Percentiles rank a stretch among this genome's conserved stretches.
Conservation (phyloP, 257 asterid genomes). For the Solanum corneliomulleri region DNA sequence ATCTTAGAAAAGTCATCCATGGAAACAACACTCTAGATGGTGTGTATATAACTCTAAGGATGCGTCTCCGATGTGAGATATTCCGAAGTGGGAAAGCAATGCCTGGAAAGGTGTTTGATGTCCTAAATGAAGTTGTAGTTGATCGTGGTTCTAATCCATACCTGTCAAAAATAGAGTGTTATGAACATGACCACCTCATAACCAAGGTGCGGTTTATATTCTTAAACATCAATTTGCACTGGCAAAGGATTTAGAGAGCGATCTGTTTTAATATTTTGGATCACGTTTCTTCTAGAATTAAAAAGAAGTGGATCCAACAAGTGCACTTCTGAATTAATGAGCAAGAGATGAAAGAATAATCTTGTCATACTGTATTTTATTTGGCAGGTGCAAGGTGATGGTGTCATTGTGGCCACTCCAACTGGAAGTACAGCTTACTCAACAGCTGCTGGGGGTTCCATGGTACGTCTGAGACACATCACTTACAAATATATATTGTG, state of each 20-base stretch:
- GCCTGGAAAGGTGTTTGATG: slow-evolving; percentile 91
- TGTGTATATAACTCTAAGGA: slow-evolving; percentile 87
- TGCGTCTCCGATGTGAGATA: slow-evolving; percentile 96
- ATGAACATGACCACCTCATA: slow-evolving; percentile 93
- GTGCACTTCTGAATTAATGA: not conserved
- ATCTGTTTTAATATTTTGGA: not conserved
- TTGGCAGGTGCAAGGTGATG: slow-evolving; percentile 95
- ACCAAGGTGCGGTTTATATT: slow-evolving; percentile 53
- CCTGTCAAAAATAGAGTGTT: slow-evolving; percentile 91
- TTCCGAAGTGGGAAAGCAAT: slow-evolving; percentile 82
- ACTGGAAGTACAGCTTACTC: slow-evolving; percentile 99
- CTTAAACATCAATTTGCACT: not conserved
- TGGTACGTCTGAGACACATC: slow-evolving; percentile 30
- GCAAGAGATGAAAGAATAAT: not conserved
- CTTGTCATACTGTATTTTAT: not conserved
- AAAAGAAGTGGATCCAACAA: not conserved
- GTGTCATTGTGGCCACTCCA: slow-evolving; percentile 98
- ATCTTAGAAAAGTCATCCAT: slow-evolving; percentile 77
- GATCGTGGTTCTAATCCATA: slow-evolving; percentile 99
- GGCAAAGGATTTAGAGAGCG: not conserved
- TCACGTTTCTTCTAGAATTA: not conserved
- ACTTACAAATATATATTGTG: not conserved
- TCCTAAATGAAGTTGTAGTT: slow-evolving; percentile 86
- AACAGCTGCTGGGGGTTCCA: slow-evolving; percentile 98
- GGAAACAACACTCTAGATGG: slow-evolving; percentile 86